Evolutionary conservation across 2,329 filamentous ascomycete species (phyloP).

Genomic region (Aspergillus costaricaensis): DNA sequence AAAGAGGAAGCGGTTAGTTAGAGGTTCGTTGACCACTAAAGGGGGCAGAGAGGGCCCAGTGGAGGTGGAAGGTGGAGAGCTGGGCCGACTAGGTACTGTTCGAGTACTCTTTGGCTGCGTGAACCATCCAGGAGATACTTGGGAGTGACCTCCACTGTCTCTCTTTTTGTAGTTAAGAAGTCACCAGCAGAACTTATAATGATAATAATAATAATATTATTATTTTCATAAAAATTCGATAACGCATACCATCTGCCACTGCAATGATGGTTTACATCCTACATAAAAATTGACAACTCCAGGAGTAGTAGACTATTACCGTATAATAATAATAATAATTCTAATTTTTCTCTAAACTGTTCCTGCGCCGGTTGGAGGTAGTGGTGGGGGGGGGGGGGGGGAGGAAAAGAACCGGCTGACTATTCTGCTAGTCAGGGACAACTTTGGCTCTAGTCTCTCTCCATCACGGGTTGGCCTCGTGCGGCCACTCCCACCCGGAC

Average conservation of each 20-base stretch:
- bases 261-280: too few relatives aligned
- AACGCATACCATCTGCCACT: too few relatives aligned
- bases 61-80: not conserved
- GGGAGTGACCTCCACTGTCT: too few relatives aligned
- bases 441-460: not conserved
- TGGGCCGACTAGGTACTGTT: not conserved
- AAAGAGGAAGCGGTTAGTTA: constrained; percentile 18
- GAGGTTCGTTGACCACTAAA: constrained; percentile 3
- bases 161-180: too few relatives aligned
- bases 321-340: not conserved
- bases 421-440: constrained; percentile 20
- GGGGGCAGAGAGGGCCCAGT: not conserved
- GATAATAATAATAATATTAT: too few relatives aligned
- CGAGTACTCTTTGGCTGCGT: too few relatives aligned
- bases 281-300: too few relatives aligned
- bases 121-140: too few relatives aligned
- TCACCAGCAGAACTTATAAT: too few relatives aligned
- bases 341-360: constrained; percentile 1
- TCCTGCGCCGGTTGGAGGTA: constrained; percentile 18
- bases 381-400: too few relatives aligned
- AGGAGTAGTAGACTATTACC: not conserved
- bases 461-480: constrained; percentile 3
- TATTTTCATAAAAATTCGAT: too few relatives aligned
- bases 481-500: not conserved
- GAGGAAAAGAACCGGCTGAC: not conserved